These are phyloP conservation scores for Colletotrichum kahawae DNA, from an alignment of 2,329 filamentous ascomycete species.

Conservation along the genomic window DNA sequence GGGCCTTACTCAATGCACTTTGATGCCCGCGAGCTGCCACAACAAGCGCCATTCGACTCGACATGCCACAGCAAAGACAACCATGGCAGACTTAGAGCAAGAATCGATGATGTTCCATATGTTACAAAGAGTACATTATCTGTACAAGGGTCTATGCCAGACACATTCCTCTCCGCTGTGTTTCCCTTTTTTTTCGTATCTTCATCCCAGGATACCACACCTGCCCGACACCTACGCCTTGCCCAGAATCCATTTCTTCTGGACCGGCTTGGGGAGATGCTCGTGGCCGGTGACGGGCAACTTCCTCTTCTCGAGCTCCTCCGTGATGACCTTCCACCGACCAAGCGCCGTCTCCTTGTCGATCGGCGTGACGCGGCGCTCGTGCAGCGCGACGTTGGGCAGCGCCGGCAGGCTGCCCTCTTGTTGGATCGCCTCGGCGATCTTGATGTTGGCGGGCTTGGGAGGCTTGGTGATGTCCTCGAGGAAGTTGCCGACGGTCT, in stretches of 20 bases:
- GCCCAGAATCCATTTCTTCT: conserved; percentile 48
- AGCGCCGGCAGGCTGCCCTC: conserved; percentile 54
- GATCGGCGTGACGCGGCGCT: conserved; percentile 69
- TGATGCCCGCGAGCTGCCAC: neutral
- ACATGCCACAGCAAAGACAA: neutral
- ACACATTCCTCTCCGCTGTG: neutral
- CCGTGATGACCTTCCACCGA: conserved; percentile 79
- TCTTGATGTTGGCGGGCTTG: conserved; percentile 68
- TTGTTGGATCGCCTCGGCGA: conserved; percentile 64
- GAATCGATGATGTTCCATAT: conserved; percentile 20
- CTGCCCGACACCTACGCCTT: conserved; percentile 34
- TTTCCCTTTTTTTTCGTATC: neutral
- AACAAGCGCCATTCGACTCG: neutral
- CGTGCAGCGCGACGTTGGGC: conserved; percentile 74
- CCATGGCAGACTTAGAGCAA: neutral
- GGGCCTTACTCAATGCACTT: neutral
- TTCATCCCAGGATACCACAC: neutral
- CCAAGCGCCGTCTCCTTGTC: conserved; percentile 76
- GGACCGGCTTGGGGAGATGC: conserved; percentile 43
- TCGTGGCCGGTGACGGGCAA: conserved; percentile 61
- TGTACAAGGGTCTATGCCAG: conserved; percentile 20
- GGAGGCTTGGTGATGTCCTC: conserved; percentile 56
- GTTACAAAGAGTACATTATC: conserved; percentile 26
- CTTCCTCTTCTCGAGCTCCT: conserved; percentile 67
- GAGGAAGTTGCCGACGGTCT: conserved; percentile 60